Percentiles rank a stretch among this genome's conserved stretches.
Evolutionary conservation across 2,329 filamentous ascomycete genomes (phyloP).

Genomic region (Pseudogymnoascus sp.): DNA sequence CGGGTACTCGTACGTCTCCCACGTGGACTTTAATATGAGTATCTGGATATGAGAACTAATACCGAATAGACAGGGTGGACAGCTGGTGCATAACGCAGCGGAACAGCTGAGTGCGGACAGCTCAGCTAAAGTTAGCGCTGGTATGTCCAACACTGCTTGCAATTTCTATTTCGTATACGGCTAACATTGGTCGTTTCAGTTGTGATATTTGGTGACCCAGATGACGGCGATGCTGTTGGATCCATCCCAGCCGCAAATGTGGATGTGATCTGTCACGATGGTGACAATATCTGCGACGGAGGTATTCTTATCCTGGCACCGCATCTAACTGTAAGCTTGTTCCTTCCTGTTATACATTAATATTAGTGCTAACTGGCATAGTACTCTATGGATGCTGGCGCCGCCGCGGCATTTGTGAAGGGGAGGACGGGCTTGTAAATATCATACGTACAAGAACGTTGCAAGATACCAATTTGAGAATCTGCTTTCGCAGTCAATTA

Average conservation of each 20-base stretch:
- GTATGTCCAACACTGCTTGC: constrained; percentile 10
- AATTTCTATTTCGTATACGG: not conserved
- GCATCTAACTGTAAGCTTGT: constrained; percentile 15
- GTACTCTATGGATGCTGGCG: constrained; percentile 11
- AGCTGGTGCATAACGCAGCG: constrained; percentile 24
- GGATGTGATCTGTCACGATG: constrained; percentile 21
- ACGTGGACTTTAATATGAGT: not conserved
- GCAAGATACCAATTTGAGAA: not conserved
- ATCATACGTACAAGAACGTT: not conserved
- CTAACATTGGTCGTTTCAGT: constrained; percentile 12
- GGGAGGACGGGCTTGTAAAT: not conserved
- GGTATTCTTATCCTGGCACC: constrained; percentile 13
- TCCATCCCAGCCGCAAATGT: constrained; percentile 17
- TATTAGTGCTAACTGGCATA: not conserved
- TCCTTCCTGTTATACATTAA: no score
- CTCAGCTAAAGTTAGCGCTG: constrained; percentile 18
- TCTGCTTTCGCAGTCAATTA: not conserved
- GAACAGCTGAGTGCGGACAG: constrained; percentile 14
- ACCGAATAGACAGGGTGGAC: constrained; percentile 16
- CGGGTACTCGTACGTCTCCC: constrained; percentile 18
- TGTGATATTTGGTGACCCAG: constrained; percentile 25
- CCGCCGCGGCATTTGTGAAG: constrained; percentile 11
- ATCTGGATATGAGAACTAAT: not conserved
- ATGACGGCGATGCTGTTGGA: constrained; percentile 19
- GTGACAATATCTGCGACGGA: constrained; percentile 21